These are phyloP conservation scores for Aethionema arabicum DNA, from an alignment of 345 rosid genomes.

Conservation along the genomic window DNA sequence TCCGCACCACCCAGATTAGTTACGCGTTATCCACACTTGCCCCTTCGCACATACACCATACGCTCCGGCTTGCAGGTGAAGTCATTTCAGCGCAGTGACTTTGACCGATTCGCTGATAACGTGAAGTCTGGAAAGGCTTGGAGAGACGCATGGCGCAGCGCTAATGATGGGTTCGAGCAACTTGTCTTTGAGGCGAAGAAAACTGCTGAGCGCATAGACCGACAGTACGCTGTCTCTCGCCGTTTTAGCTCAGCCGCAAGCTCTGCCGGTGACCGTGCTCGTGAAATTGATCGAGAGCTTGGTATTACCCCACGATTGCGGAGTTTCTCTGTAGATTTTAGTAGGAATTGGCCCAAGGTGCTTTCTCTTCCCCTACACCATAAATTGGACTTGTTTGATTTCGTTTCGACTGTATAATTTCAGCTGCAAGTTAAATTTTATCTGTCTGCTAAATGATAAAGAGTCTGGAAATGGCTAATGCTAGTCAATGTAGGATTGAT, in stretches of 20 bases:
- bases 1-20: slow-evolving; percentile 31
- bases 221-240: slow-evolving; percentile 73
- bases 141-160: slow-evolving; percentile 75
- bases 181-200: slow-evolving; percentile 80
- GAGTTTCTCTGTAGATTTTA: slow-evolving; percentile 58
- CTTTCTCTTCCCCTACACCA: slow-evolving; percentile 15
- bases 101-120: slow-evolving; percentile 56
- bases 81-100: slow-evolving; percentile 62
- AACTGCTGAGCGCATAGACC: slow-evolving; percentile 75
- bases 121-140: slow-evolving; percentile 65
- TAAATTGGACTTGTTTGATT: not conserved
- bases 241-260: slow-evolving; percentile 53
- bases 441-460: not conserved
- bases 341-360: slow-evolving; percentile 86
- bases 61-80: slow-evolving; percentile 27
- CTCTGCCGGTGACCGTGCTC: slow-evolving; percentile 64
- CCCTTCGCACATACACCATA: slow-evolving; percentile 18
- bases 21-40: slow-evolving; percentile 17
- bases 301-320: slow-evolving; percentile 70
- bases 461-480: slow-evolving; percentile 1
- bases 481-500: not conserved
- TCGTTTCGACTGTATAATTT: not conserved
- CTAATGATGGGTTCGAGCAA: slow-evolving; percentile 84
- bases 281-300: slow-evolving; percentile 73
- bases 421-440: not conserved